phyloP scores from a whole-genome alignment of 2,329 filamentous ascomycete genomes.

The Aspergillus amoenus region DNA sequence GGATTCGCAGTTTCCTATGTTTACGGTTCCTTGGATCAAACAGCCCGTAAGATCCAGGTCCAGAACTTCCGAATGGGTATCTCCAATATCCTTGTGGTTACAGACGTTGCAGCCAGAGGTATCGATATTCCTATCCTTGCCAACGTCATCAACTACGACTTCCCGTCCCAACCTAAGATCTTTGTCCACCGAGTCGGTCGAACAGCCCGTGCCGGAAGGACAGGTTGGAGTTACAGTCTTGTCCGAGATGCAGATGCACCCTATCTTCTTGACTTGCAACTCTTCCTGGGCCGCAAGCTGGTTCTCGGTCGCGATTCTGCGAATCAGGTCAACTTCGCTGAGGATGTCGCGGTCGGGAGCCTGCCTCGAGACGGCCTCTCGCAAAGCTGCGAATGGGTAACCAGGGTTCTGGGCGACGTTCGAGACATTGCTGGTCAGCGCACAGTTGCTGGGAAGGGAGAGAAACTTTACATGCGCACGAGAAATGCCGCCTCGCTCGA shows the following conservation, averaged over 20 bases:
- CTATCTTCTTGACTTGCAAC: constrained; percentile 88
- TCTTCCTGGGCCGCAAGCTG: constrained; percentile 85
- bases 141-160: constrained; percentile 99
- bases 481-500: constrained; percentile 86
- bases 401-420: constrained; percentile 72
- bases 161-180: constrained; percentile 93
- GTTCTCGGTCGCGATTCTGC: constrained; percentile 67
- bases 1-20: constrained; percentile 92
- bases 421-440: constrained; percentile 71
- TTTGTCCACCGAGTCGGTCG: constrained; percentile 95
- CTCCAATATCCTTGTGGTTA: constrained; percentile 90
- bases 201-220: constrained; percentile 88
- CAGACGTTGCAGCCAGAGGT: constrained; percentile 92
- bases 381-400: constrained; percentile 76
- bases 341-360: constrained; percentile 80
- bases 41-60: constrained; percentile 86
- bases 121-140: constrained; percentile 95
- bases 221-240: constrained; percentile 93
- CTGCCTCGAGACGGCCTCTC: constrained; percentile 73
- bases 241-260: constrained; percentile 84
- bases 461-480: constrained; percentile 88
- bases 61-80: constrained; percentile 82
- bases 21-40: constrained; percentile 93
- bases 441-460: constrained; percentile 77
- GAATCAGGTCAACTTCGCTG: constrained; percentile 67